A percentile compares a stretch with the other conserved stretches of the same genome.
phyloP scores from a whole-genome alignment of 345 rosid species.

The Salix purpurea region DNA sequence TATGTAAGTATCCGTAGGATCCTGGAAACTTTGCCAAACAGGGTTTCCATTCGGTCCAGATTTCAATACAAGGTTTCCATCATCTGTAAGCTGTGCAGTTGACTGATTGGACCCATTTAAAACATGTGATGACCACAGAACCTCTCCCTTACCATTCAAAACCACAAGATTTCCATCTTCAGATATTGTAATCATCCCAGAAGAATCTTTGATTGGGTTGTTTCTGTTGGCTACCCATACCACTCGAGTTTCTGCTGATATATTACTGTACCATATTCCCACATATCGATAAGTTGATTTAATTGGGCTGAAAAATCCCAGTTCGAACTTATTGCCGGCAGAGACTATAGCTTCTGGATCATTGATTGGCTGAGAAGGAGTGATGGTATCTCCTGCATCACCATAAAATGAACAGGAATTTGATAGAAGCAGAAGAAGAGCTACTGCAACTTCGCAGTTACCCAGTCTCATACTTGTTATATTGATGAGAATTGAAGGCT shows the following conservation, averaged over 20 bases:
- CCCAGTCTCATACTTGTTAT: not conserved
- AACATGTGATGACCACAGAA: too few relatives aligned
- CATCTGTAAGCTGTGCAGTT: too few relatives aligned
- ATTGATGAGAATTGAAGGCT: not conserved
- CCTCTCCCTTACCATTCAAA: conserved; percentile 20
- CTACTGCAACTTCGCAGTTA: not conserved
- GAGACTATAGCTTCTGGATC: conserved; percentile 7
- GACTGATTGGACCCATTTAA: too few relatives aligned
- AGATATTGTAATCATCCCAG: conserved; percentile 25
- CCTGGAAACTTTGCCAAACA: too few relatives aligned
- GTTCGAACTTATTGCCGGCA: not conserved
- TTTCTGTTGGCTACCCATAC: conserved; percentile 16
- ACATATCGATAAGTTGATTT: conserved; percentile 5
- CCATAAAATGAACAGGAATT: not conserved
- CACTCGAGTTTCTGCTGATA: not conserved
- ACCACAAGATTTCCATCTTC: conserved; percentile 42
- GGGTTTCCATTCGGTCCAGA: too few relatives aligned
- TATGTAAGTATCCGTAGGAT: conserved; percentile 16
- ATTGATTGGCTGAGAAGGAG: not conserved
- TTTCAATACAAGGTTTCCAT: too few relatives aligned
- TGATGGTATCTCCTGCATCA: not conserved
- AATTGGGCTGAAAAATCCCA: conserved; percentile 13
- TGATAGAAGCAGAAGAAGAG: not conserved
- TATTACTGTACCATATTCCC: conserved; percentile 3
- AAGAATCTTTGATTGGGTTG: conserved; percentile 17